A percentile compares a stretch with the other conserved stretches of the same genome.
Conservation (phyloP, 352 stramenopile genomes). For the Thraustotheca clavata region DNA sequence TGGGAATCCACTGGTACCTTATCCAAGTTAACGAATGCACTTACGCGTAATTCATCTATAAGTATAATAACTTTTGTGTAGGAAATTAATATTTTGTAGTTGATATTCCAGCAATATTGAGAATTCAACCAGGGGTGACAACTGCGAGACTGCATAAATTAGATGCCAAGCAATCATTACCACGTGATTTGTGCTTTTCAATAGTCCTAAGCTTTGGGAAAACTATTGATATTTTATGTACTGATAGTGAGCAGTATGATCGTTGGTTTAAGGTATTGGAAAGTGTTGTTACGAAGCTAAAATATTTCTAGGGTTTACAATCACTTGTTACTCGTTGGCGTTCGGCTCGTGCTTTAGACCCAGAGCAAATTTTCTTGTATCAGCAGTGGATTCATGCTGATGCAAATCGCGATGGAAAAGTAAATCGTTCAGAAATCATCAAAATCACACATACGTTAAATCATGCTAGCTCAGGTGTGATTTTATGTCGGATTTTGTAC, state of each 20-base stretch:
- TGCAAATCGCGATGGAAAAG: conserved; percentile 11
- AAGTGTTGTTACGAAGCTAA: neutral
- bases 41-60: neutral
- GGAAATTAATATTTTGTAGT: conserved; percentile 5
- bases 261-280: conserved; percentile 4
- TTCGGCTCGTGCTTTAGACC: neutral
- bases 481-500: conserved; percentile 7
- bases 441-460: conserved; percentile 15
- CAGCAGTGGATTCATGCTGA: conserved; percentile 18
- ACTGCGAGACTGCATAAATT: neutral
- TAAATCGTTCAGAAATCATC: conserved; percentile 8
- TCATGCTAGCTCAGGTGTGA: conserved; percentile 1
- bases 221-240: conserved; percentile 15
- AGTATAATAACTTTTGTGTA: neutral
- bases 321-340: conserved; percentile 2
- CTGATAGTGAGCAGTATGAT: neutral
- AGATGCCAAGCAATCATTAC: neutral
- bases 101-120: neutral
- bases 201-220: conserved; percentile 11
- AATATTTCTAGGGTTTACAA: neutral
- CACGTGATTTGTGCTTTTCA: conserved; percentile 1
- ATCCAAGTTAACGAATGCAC: conserved; percentile 6
- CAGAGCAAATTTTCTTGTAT: conserved; percentile 13
- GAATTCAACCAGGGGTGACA: conserved; percentile 6
- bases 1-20: conserved; percentile 7